phyloP scores from a whole-genome alignment of 2,329 filamentous ascomycete genomes.

The Aspergillus spinulosporus region DNA sequence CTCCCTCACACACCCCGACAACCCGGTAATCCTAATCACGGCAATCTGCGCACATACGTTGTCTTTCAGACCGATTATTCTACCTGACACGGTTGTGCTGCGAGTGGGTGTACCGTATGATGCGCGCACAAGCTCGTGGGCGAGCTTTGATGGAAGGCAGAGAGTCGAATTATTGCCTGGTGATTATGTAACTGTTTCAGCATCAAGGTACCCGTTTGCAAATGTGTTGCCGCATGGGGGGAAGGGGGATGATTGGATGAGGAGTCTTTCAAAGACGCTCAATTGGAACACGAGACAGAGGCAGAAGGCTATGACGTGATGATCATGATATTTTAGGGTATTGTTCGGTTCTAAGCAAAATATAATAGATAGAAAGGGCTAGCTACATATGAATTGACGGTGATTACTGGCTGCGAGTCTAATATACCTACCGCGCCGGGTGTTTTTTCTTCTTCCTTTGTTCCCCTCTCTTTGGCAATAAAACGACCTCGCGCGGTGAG shows the following conservation, averaged over 20 bases:
- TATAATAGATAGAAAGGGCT: too few relatives aligned
- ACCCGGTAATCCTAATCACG: slow-evolving; percentile 91
- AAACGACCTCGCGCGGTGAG: too few relatives aligned
- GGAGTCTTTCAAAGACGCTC: slow-evolving; percentile 52
- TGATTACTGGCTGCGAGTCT: too few relatives aligned
- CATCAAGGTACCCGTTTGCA: slow-evolving; percentile 54
- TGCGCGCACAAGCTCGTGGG: slow-evolving; percentile 86
- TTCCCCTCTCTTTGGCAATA: too few relatives aligned
- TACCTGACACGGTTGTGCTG: slow-evolving; percentile 93
- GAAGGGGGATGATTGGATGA: slow-evolving; percentile 52
- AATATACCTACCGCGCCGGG: too few relatives aligned
- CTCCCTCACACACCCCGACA: slow-evolving; percentile 91
- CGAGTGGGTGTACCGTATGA: slow-evolving; percentile 93
- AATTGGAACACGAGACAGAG: slow-evolving; percentile 53
- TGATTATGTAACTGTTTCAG: slow-evolving; percentile 55
- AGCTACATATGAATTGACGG: too few relatives aligned
- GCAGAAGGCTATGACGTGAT: slow-evolving; percentile 42
- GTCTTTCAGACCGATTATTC: slow-evolving; percentile 92
- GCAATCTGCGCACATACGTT: slow-evolving; percentile 94
- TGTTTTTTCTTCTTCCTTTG: too few relatives aligned
- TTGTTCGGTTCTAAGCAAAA: too few relatives aligned
- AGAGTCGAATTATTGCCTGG: slow-evolving; percentile 56
- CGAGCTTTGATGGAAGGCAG: slow-evolving; percentile 95
- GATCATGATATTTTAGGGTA: too few relatives aligned
- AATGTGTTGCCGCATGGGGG: slow-evolving; percentile 48